These are phyloP conservation scores for Pholiota microspora DNA, from an alignment of 768 basidiomycete genomes.

Conservation along the genomic window DNA sequence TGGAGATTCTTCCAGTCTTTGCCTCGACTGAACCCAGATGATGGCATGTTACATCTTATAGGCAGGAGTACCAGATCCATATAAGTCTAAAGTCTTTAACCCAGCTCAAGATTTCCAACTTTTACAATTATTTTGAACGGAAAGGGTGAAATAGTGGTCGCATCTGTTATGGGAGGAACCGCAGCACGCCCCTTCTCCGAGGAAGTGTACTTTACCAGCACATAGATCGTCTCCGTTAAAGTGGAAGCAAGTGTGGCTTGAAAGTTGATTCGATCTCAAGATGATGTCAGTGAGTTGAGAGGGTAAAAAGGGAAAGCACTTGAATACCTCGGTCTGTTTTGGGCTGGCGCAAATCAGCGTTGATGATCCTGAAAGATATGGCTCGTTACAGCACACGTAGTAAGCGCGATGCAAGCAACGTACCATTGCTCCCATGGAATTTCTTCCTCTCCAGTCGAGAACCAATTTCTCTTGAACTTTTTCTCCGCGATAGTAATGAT, in stretches of 20 bases:
- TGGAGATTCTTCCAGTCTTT: too few species aligned
- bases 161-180: slow-evolving; percentile 80
- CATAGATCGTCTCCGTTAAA: slow-evolving; percentile 63
- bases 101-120: slow-evolving; percentile 65
- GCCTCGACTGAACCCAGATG: too few species aligned
- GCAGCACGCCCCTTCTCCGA: slow-evolving; percentile 73
- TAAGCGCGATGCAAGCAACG: slow-evolving; percentile 6
- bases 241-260: slow-evolving; percentile 56
- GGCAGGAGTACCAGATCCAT: too few species aligned
- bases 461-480: slow-evolving; percentile 77
- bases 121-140: slow-evolving; percentile 69
- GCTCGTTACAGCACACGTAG: background rate
- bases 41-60: too few species aligned
- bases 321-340: slow-evolving; percentile 59
- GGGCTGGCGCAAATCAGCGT: slow-evolving; percentile 75
- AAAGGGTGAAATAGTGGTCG: slow-evolving; percentile 75
- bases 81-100: too few species aligned
- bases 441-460: slow-evolving; percentile 76
- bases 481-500: slow-evolving; percentile 76
- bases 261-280: slow-evolving; percentile 46
- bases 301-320: background rate
- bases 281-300: background rate
- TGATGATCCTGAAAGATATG: slow-evolving; percentile 60
- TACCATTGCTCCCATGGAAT: slow-evolving; percentile 89
- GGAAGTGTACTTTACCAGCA: slow-evolving; percentile 75